Base-by-base conservation (phyloP, 352 stramenopile genomes). In the Pythium aquatile region DNA sequence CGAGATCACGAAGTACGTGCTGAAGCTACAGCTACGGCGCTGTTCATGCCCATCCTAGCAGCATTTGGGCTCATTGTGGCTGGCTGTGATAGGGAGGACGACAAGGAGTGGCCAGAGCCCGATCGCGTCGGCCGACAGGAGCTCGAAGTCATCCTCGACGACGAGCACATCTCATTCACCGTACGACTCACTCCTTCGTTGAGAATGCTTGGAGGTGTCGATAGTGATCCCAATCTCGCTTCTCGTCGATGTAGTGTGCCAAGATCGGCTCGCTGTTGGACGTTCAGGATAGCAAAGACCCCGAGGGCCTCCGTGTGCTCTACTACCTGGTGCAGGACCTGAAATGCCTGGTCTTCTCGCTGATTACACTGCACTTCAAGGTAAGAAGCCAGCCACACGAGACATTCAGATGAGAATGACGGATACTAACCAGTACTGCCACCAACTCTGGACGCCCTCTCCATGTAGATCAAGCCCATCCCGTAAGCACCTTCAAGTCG, bases 251-350 rank as follows among this genome's bases (percentile, higher is more conserved):
- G 8, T 58, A 97, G 80, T 98, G 93, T 65, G 80, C 91, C 53
- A 98, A 99, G 77, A 98, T 99, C 70, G 93, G 92, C 17, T 98
- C 92, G 54, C 76, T 98, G 54, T 72, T 97, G 37, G 92, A 99
- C 63, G 93, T 99, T 17, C 86, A 98, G 70, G 88, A 98, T 65
- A 98, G 91, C 78, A 94, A 98, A 33, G 97, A 99, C 73, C 96
- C 96, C 0, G 91, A 98, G 59, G 96, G 96, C 28, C 79, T 99
- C 24, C 77, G 86, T 20, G 84, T 93, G 54, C 96, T 99, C 59
- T 99, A 99, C 77, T 99, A 98, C 77, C 79, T 99, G 32, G 91
- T 98, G 28, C 96, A 99, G 75, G 97, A 99, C 74, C 79, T 99
- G 53, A 98, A 98, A 71, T 98, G 93, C 68, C 73, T 99, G 28